These are phyloP conservation scores for Ilex asprella DNA, from an alignment of 257 asterid genomes.

Conservation along the genomic window DNA sequence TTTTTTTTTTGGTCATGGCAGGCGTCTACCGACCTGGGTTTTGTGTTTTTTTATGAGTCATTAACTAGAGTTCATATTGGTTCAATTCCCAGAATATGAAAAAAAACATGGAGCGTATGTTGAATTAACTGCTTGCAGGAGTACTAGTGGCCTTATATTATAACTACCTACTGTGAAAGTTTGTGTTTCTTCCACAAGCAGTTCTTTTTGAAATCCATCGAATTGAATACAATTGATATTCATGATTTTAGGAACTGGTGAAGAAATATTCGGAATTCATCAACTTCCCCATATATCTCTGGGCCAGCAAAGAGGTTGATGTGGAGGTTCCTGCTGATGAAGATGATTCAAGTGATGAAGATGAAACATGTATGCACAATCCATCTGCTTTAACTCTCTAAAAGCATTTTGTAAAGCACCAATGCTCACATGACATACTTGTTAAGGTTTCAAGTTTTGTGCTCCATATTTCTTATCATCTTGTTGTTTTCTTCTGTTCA, in stretches of 20 bases:
- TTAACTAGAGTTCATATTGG: too few species aligned
- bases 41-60: too few species aligned
- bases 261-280: slow-evolving; percentile 84
- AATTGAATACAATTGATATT: too few species aligned
- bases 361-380: slow-evolving; percentile 50
- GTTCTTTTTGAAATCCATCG: background rate
- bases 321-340: slow-evolving; percentile 90
- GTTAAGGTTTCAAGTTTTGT: background rate
- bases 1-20: too few species aligned
- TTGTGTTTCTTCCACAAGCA: background rate
- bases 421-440: background rate
- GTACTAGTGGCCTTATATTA: too few species aligned
- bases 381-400: slow-evolving; percentile 5
- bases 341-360: slow-evolving; percentile 64
- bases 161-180: too few species aligned
- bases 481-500: slow-evolving; percentile 7
- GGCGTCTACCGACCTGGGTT: too few species aligned
- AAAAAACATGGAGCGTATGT: too few species aligned
- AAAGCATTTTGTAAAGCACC: background rate
- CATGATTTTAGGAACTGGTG: slow-evolving; percentile 63
- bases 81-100: too few species aligned
- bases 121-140: too few species aligned
- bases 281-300: slow-evolving; percentile 81
- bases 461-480: background rate
- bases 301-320: slow-evolving; percentile 89